Percentiles rank a stretch among this genome's conserved stretches.
Conservation (phyloP, 1,284 basidiomycete genomes). For the Cryptococcus maquisensis region DNA sequence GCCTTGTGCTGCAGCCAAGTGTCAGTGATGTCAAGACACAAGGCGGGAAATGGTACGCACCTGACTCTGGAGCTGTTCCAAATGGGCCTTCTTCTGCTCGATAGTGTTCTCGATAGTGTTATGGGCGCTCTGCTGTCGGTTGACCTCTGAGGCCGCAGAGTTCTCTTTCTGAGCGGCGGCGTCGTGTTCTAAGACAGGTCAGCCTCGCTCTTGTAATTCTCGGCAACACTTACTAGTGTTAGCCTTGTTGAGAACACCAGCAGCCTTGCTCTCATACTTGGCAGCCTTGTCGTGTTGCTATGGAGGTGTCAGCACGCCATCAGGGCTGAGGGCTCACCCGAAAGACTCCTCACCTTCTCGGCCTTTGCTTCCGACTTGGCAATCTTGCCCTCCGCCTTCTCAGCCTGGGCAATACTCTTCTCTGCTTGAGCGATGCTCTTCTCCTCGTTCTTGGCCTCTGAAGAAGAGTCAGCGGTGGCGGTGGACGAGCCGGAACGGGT, state of each 20-base stretch:
- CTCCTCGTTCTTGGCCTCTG: slow-evolving; percentile 33
- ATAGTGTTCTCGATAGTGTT: slow-evolving; percentile 21
- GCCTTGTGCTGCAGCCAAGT: slow-evolving; percentile 11
- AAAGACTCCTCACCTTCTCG: slow-evolving; percentile 18
- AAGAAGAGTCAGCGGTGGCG: background rate
- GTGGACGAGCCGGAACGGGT: background rate
- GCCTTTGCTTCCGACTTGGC: slow-evolving; percentile 33
- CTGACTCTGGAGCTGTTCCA: slow-evolving; percentile 22
- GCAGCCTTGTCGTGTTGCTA: slow-evolving; percentile 36
- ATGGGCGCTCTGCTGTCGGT: slow-evolving; percentile 21
- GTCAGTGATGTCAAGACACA: background rate
- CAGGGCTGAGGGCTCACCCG: background rate
- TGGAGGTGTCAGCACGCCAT: background rate
- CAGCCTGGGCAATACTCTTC: slow-evolving; percentile 36
- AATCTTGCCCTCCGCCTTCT: slow-evolving; percentile 38
- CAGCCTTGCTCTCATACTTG: slow-evolving; percentile 34
- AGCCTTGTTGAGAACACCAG: slow-evolving; percentile 30
- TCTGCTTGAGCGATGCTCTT: slow-evolving; percentile 29
- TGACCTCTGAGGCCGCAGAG: slow-evolving; percentile 21
- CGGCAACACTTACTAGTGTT: slow-evolving; percentile 26
- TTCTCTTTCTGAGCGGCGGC: slow-evolving; percentile 23
- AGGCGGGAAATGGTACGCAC: slow-evolving; percentile 12
- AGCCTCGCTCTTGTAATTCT: background rate
- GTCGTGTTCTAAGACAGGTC: slow-evolving; percentile 26
- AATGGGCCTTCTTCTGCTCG: slow-evolving; percentile 23